These are phyloP conservation scores for Kodamaea hsintzibuensis DNA, from an alignment of 805 yeast species.

Conservation along the genomic window DNA sequence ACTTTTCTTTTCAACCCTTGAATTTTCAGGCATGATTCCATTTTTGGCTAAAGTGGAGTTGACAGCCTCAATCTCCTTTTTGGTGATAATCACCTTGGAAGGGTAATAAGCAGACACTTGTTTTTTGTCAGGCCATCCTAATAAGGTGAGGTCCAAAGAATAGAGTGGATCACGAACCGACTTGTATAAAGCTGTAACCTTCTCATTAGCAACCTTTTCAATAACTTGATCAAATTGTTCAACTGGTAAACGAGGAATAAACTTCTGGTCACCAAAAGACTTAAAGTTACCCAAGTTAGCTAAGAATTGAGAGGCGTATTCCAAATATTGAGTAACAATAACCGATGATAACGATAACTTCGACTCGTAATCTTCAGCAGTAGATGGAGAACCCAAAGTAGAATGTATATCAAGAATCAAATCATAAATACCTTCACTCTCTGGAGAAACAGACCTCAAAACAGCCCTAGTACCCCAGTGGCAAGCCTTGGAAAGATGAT, in stretches of 20 bases:
- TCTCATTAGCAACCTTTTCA: conserved; percentile 36
- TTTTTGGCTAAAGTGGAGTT: conserved; percentile 63
- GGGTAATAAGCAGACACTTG: conserved; percentile 76
- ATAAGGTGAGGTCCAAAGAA: conserved; percentile 49
- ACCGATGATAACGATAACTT: conserved; percentile 31
- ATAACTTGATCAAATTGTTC: conserved; percentile 51
- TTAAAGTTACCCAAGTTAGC: conserved; percentile 77
- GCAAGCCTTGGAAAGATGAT: conserved; percentile 78
- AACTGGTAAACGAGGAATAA: conserved; percentile 62
- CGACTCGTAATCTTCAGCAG: conserved; percentile 39
- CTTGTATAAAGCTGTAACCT: conserved; percentile 37
- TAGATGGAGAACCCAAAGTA: conserved; percentile 45
- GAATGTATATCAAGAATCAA: conserved; percentile 61
- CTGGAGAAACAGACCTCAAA: conserved; percentile 78
- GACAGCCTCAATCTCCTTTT: conserved; percentile 63
- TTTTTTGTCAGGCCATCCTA: conserved; percentile 80
- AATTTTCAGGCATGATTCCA: conserved; percentile 76
- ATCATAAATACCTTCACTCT: conserved; percentile 74
- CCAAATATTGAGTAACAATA: conserved; percentile 52
- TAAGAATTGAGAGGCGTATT: conserved; percentile 74
- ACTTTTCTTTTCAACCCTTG: conserved; percentile 62
- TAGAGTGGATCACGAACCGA: conserved; percentile 52
- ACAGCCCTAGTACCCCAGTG: conserved; percentile 83
- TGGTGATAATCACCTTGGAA: conserved; percentile 44
- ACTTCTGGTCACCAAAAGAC: conserved; percentile 87